Base-by-base conservation (phyloP, 225 moss, liverwort and hornwort genomes). In the Climacium dendroides region DNA sequence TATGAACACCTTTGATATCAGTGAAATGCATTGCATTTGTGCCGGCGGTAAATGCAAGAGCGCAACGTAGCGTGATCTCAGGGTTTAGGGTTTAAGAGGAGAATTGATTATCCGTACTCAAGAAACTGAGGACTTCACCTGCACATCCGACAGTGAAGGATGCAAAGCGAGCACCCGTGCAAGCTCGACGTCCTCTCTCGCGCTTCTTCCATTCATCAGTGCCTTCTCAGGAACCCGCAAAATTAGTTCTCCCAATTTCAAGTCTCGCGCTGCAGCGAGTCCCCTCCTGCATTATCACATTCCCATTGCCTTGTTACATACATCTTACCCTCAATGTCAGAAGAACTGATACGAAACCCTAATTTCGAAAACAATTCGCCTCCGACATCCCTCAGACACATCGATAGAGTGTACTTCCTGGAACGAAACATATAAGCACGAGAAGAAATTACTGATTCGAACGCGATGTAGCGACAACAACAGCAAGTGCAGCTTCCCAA, bases 191-290 rank as follows among this genome's bases (percentile, higher is more conserved):
- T 99, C 99, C 78, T 90, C 88, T 81, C 91, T 90, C n/a, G 97
- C 96, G 84, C 88, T 99, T 61, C 82, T 89, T 18, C 93, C 88
- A 90, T 93, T 99, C 93, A 97, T 96, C 39, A 99, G 92, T 69
- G 94, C 96, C 87, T 86, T 90, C 87, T 95, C 94, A 45, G 99
- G 96, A 86, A 97, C 96, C 48, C 97, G 91, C 84, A 99, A 85
- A 52, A 99, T 93, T 73, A 96, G 74, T 61, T 97, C 99, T 54
- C 99, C 99, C 83, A 93, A 80, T 86, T 90, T 89, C 79, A 99
- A 89, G 35, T 90, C 87, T 54, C 99, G 95, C 75, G 91, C 91
- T 50, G 99, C 99, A 80, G 95, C 95, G 25, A 99, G 93, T 53
- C 97, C 99, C 84, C 99, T 93, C 92, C 99, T 97, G 89, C 85